Conservation (phyloP, 139 green algal genomes). For the Auxenochlorella pyrenoidosa region DNA sequence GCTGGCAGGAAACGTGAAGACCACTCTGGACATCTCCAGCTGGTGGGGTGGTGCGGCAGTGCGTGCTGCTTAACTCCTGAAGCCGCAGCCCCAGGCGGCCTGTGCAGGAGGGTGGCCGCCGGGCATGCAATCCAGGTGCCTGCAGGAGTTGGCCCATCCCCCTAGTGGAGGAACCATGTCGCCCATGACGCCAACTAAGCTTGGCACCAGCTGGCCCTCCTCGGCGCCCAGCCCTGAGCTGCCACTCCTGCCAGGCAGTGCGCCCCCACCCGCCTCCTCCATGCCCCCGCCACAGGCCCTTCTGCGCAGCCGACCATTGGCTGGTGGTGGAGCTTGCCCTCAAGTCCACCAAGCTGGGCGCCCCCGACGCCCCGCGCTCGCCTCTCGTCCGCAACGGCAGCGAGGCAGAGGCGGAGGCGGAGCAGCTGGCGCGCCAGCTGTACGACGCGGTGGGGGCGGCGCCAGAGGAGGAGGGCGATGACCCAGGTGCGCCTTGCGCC, state of each 20-base stretch:
- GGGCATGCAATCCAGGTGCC: too few species aligned
- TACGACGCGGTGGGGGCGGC: neutral
- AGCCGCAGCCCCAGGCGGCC: too few species aligned
- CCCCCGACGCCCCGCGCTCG: neutral
- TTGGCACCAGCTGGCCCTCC: too few species aligned
- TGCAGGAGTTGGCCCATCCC: too few species aligned
- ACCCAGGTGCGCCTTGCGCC: too few species aligned
- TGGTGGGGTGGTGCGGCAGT: neutral
- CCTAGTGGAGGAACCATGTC: too few species aligned
- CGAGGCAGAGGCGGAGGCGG: neutral
- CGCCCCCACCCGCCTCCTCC: too few species aligned
- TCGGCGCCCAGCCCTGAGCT: too few species aligned
- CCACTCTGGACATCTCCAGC: neutral
- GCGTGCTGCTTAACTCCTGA: too few species aligned
- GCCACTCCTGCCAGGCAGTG: too few species aligned
- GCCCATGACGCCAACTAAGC: too few species aligned
- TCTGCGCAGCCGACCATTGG: neutral
- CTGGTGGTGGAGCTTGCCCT: constrained; percentile 7
- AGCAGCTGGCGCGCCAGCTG: neutral
- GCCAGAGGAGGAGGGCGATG: neutral
- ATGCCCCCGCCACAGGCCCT: constrained; percentile 12
- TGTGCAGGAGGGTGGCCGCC: too few species aligned
- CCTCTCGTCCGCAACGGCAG: neutral
- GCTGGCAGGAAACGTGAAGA: constrained; percentile 3
- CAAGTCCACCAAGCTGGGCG: constrained; percentile 6